A percentile compares a stretch with the other conserved stretches of the same genome.
Evolutionary conservation across 75 land plant species (phyloP).

Genomic region (Adiantum capillusveneris): DNA sequence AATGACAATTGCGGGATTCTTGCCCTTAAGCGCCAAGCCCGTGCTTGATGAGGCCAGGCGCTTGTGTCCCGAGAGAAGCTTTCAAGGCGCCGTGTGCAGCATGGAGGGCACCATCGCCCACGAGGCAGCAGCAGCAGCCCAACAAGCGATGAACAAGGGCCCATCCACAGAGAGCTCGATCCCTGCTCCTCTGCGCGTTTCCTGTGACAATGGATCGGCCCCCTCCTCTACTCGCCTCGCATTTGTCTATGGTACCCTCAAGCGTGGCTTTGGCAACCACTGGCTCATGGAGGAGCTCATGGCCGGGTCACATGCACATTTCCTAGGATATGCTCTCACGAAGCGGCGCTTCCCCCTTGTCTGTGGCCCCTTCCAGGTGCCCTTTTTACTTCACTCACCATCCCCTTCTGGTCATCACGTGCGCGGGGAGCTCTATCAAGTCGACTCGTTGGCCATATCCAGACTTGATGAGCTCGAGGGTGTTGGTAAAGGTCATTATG

Average conservation of each 20-base stretch:
- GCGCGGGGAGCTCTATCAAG: constrained; percentile 76
- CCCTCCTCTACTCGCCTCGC: constrained; percentile 10
- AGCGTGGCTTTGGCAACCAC: constrained; percentile 74
- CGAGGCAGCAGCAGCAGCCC: no score
- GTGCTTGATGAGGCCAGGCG: no score
- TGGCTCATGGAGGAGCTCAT: constrained; percentile 54
- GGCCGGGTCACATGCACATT: constrained; percentile 41
- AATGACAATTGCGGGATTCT: no score
- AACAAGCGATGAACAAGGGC: no score
- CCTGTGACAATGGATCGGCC: no score
- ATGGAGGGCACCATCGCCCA: no score
- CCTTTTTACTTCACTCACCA: constrained; percentile 71
- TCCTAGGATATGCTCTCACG: constrained; percentile 43
- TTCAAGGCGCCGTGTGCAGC: no score
- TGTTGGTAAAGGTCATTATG: constrained; percentile 55
- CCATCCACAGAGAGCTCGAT: no score
- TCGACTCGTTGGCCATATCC: constrained; percentile 40
- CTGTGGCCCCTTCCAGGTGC: constrained; percentile 82
- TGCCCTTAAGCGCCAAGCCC: no score
- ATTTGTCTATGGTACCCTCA: constrained; percentile 89
- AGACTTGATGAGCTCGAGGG: constrained; percentile 86
- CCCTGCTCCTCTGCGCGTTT: no score
- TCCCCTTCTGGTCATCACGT: constrained; percentile 46
- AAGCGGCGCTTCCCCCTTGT: constrained; percentile 51
- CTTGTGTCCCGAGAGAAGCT: no score